Evolutionary conservation across 345 rosid species (phyloP), one percentile per base, ranked within the genome.

Genomic region (Rhizophora apiculata): DNA sequence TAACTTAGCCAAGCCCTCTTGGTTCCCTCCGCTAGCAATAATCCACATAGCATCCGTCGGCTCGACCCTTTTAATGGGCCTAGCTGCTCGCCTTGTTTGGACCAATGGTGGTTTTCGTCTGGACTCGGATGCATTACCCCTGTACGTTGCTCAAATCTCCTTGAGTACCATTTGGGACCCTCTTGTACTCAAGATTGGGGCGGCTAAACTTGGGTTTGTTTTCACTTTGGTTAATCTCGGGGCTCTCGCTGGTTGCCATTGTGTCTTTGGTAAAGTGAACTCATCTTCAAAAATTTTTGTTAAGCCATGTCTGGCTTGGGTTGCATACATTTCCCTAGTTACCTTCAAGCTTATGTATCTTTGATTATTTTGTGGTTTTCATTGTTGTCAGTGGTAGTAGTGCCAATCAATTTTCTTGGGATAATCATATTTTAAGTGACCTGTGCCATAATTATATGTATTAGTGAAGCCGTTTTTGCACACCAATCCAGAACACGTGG

Each of bases 71-170:
- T 63, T 76, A 29, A 84, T 78, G 84, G 70, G 88, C 60, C 54
- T 80, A 0, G 82, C 78, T 2, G 73, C 80, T 5, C 76, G 82
- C 80, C 68, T 79, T 2, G 81, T 82, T 60, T 78, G 84, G 81
- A 76, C 71, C 22, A 29, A 68, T 3, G 82, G 78, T 2, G 83
- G 82, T 34, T 69, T 84, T 6, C 46, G 8, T 0, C 1, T 53
- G 0, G 43, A 61, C 4, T 43, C 82, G 18, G 73, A 71, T 2
- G 70, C 78, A 1, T 55, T 80, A 65, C 82, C 76, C 57, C 76
- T 84, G 27, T 84, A 82, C 70, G 0, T 82, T 1, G 72, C 82
- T 1, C 71, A 72, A 1, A 29, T 80, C 4, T 73, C 76, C 6
- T 60, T 78, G 11, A 78, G 82, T 26, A 8, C 74, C 0, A 72